A percentile compares a stretch with the other conserved stretches of the same genome.
These are phyloP conservation scores for Spathaspora gorwiae DNA, from an alignment of 805 yeast species.

Conservation along the genomic window DNA sequence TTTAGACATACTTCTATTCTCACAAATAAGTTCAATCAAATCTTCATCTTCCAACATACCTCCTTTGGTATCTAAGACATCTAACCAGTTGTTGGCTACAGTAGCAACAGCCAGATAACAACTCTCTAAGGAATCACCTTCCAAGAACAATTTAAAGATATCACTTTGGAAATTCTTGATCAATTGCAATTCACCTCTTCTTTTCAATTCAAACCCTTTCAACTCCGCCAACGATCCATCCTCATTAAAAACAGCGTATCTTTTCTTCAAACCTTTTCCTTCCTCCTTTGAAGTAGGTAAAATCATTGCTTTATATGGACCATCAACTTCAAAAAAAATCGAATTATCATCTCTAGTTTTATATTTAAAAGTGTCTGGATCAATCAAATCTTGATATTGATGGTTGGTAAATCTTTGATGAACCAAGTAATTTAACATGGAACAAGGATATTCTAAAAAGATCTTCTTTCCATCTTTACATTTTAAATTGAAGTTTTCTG, in stretches of 20 bases:
- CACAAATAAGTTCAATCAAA: constrained; percentile 89
- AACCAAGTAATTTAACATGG: constrained; percentile 90
- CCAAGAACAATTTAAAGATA: constrained; percentile 83
- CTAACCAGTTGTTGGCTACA: constrained; percentile 95
- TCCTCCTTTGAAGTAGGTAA: constrained; percentile 96
- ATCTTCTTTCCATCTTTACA: constrained; percentile 74
- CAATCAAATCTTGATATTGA: constrained; percentile 85
- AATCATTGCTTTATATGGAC: constrained; percentile 97
- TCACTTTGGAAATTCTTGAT: constrained; percentile 95
- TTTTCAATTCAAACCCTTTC: constrained; percentile 92
- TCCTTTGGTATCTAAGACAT: constrained; percentile 86
- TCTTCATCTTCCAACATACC: constrained; percentile 88
- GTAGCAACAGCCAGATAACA: constrained; percentile 88
- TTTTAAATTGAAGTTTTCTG: constrained; percentile 75
- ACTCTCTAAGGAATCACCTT: constrained; percentile 70
- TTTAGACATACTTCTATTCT: constrained; percentile 92
- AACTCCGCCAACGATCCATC: constrained; percentile 93
- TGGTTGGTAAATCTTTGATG: constrained; percentile 89
- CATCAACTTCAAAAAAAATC: constrained; percentile 96
- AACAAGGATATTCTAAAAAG: constrained; percentile 85
- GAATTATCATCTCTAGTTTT: constrained; percentile 83
- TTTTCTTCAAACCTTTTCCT: constrained; percentile 91
- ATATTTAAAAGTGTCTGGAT: constrained; percentile 63
- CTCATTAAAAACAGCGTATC: constrained; percentile 94
- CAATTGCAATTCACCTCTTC: constrained; percentile 92